Evolutionary conservation across 805 yeast genomes (phyloP).

Genomic region (Saccharomyces kudriavzevii): DNA sequence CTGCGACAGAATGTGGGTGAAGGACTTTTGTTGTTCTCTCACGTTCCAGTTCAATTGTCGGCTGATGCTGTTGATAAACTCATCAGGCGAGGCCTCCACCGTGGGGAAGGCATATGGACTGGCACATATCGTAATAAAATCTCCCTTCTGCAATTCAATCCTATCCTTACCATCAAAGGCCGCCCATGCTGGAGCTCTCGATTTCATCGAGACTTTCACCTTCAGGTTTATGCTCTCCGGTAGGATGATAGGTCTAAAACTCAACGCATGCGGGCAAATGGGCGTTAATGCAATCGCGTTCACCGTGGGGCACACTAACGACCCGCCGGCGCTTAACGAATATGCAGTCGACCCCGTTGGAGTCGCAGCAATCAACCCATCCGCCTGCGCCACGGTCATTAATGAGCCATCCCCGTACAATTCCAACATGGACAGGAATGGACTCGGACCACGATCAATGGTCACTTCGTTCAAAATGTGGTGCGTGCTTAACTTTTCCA

Average conservation of each 20-base stretch:
- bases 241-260: constrained; percentile 82
- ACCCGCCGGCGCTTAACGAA: constrained; percentile 91
- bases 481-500: constrained; percentile 42
- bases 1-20: constrained; percentile 51
- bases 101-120: constrained; percentile 93
- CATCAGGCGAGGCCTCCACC: constrained; percentile 63
- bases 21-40: constrained; percentile 80
- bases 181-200: constrained; percentile 92
- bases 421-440: constrained; percentile 83
- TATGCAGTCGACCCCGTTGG: constrained; percentile 97
- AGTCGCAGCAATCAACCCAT: constrained; percentile 84
- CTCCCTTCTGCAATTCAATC: constrained; percentile 73
- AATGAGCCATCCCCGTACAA: constrained; percentile 80
- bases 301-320: constrained; percentile 88
- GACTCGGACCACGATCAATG: constrained; percentile 89
- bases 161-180: constrained; percentile 91
- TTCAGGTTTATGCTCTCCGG: constrained; percentile 88
- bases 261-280: constrained; percentile 89
- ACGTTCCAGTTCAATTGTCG: constrained; percentile 90
- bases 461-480: constrained; percentile 87
- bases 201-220: constrained; percentile 71
- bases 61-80: constrained; percentile 77
- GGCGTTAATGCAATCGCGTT: constrained; percentile 91
- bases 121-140: constrained; percentile 76
- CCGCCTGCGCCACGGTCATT: constrained; percentile 87